Evolutionary conservation across 2,329 filamentous ascomycete genomes (phyloP), one percentile per base, ranked within the genome.

Genomic region (Scedosporium apiospermum): DNA sequence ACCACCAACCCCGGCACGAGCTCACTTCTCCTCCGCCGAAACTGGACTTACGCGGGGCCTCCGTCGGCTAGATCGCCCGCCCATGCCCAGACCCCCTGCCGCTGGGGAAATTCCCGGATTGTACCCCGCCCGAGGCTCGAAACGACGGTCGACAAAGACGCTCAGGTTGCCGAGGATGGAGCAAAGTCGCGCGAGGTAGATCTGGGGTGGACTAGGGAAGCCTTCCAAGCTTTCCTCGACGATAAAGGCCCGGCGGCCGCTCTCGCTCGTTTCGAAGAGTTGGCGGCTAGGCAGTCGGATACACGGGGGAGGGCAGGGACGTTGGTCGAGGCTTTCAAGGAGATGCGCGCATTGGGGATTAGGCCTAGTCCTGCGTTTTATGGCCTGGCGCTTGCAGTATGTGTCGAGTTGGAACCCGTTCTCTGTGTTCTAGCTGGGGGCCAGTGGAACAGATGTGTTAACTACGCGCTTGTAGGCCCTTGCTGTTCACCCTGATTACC

Each of bases 401-500:
- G 61, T 73, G 3, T 68, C 14, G 10, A 38, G 9, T 38, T 38
- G 9, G 10, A 6, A 6, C 30, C 10, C 34, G 18, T 12, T 57
- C 21, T 57, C 51, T 57, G 23, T 57, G 30, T 58, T 59, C 34
- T 38, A 38, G 34, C 7, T 38, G 10, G 34, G 10, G 34, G 53
- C 26, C 21, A 6, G 41, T 42, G 10, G 6, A n/a, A 38, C 30
- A 49, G n/a, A 14, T 55, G 5, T 57, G 30, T 16, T 58, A 38
- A 58, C 55, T 10, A 9, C 10, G 12, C 12, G 23, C 44, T n/a
- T 3, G 21, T 65, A 89, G 79, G 88, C 84, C 4, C 79, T 97
- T 26, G 85, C 90, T 0, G 84, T 95, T 7, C 95, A 98, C 71
- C 91, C 93, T 0, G 90, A 98, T 73, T 93, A 96, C 68, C 67